phyloP scores from a whole-genome alignment of 2,329 filamentous ascomycete genomes.

The Sarocladium oryzae region DNA sequence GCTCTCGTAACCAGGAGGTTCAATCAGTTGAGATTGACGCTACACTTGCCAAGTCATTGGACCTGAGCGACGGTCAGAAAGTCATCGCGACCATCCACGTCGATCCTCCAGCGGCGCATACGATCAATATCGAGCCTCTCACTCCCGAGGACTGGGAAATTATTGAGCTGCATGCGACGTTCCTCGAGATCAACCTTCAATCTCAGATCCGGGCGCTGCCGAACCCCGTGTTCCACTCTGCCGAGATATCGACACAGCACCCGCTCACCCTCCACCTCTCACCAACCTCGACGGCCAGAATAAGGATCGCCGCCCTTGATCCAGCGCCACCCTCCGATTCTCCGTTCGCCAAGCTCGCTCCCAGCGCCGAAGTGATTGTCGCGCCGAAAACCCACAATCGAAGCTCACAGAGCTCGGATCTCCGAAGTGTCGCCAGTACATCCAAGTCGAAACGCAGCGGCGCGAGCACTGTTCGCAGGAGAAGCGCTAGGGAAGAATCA shows the following conservation, averaged over 20 bases:
- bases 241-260: constrained; percentile 53
- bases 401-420: constrained; percentile 60
- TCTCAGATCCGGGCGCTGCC: constrained; percentile 89
- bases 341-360: constrained; percentile 85
- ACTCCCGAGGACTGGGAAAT: constrained; percentile 98
- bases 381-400: constrained; percentile 84
- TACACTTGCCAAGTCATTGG: constrained; percentile 70
- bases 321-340: constrained; percentile 62
- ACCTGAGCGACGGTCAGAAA: constrained; percentile 75
- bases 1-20: constrained; percentile 66
- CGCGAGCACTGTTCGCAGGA: constrained; percentile 60
- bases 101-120: constrained; percentile 85
- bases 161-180: constrained; percentile 93
- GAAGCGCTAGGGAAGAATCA: constrained; percentile 55
- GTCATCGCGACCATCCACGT: constrained; percentile 68
- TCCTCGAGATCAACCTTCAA: constrained; percentile 87
- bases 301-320: constrained; percentile 76
- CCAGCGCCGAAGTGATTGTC: constrained; percentile 94
- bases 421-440: constrained; percentile 70
- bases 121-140: constrained; percentile 91
- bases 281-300: constrained; percentile 90
- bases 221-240: constrained; percentile 63
- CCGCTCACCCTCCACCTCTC: constrained; percentile 88
- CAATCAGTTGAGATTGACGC: constrained; percentile 80
- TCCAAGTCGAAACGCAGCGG: constrained; percentile 75